A percentile compares a stretch with the other conserved stretches of the same genome.
Conservation (phyloP, 2,329 filamentous ascomycete species). For the Alternaria metachromatica region DNA sequence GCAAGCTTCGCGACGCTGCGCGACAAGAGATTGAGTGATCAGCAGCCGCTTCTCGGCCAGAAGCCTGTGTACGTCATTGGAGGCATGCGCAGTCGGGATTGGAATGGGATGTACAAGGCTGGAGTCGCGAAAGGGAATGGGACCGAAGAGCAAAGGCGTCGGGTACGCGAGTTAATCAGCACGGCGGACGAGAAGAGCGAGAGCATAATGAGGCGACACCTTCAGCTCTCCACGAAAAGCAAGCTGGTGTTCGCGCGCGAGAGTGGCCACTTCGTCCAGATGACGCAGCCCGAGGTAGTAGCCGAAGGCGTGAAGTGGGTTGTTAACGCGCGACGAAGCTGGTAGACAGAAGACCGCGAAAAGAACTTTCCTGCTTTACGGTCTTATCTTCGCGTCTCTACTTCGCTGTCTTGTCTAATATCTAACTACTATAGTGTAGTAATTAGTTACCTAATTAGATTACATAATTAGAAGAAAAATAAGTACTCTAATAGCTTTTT, state of each 20-base stretch:
- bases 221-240: constrained; percentile 18
- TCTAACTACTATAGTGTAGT: too few species aligned
- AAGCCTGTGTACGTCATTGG: not conserved
- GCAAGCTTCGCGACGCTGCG: constrained; percentile 35
- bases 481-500: too few species aligned
- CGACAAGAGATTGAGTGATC: constrained; percentile 31
- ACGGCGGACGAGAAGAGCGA: constrained; percentile 37
- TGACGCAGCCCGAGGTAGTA: not conserved
- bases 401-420: too few species aligned
- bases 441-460: too few species aligned
- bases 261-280: not conserved
- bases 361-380: too few species aligned
- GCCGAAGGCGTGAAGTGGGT: not conserved
- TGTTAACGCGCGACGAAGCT: not conserved
- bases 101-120: constrained; percentile 38
- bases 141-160: constrained; percentile 38
- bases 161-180: constrained; percentile 35
- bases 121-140: constrained; percentile 45
- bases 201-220: constrained; percentile 34
- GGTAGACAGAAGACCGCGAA: not conserved
- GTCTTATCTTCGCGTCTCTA: too few species aligned
- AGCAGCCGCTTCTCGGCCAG: not conserved
- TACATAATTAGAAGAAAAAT: too few species aligned
- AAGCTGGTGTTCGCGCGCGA: not conserved
- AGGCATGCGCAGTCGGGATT: not conserved